A percentile compares a stretch with the other conserved stretches of the same genome.
Evolutionary conservation across 495 filamentous ascomycete genomes (phyloP).

Genomic region (Cercophora scortea): DNA sequence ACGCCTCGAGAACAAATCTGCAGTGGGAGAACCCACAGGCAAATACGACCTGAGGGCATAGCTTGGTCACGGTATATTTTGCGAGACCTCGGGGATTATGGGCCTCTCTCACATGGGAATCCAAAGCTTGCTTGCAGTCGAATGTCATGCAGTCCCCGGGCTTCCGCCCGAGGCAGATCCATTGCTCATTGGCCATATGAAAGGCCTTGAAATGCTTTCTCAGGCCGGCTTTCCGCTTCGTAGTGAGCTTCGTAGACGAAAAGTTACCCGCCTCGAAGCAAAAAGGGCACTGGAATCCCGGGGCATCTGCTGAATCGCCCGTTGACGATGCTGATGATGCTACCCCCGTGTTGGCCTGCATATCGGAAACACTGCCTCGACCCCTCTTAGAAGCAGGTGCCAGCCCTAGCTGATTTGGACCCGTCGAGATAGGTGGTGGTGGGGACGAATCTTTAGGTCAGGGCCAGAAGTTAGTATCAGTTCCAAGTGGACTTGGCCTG

Average conservation of each 20-base stretch:
- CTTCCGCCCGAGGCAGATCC: constrained; percentile 14
- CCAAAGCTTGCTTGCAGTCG: constrained; percentile 17
- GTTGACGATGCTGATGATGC: no score
- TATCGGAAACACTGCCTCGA: no score
- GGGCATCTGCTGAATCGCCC: no score
- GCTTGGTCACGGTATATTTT: constrained; percentile 6
- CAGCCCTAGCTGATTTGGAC: no score
- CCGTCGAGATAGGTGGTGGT: no score
- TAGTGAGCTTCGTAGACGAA: constrained; percentile 11
- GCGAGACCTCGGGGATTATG: constrained; percentile 9
- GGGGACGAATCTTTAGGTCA: no score
- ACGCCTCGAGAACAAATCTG: constrained; percentile 15
- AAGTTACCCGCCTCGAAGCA: constrained; percentile 15
- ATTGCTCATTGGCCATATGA: constrained; percentile 16
- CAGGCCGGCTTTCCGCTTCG: constrained; percentile 16
- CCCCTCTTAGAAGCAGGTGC: no score
- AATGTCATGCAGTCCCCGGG: constrained; percentile 13
- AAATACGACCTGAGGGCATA: constrained; percentile 18
- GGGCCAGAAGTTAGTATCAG: no score
- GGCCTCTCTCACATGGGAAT: constrained; percentile 13
- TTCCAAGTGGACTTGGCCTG: no score
- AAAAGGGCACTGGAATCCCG: constrained; percentile 16
- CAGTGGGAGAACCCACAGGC: constrained; percentile 21
- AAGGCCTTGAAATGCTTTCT: constrained; percentile 18
- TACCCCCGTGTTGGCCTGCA: no score